Conservation (phyloP, 306 rosid species). For the Cucumis melo region DNA sequence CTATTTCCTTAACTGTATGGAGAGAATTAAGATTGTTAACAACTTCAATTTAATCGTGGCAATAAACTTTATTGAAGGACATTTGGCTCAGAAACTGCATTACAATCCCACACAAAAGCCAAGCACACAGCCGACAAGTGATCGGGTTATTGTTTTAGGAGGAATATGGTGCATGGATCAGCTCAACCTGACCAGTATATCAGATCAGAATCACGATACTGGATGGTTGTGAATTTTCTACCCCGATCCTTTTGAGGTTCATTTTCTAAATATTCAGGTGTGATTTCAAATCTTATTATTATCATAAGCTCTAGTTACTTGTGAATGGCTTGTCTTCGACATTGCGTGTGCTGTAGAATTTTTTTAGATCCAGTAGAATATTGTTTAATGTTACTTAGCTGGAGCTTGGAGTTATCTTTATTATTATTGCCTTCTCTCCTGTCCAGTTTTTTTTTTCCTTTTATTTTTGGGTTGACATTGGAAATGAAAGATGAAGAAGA, state of each 20-base stretch:
- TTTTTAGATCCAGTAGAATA: neutral
- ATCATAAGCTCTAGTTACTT: neutral
- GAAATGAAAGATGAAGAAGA: too few species aligned
- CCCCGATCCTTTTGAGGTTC: neutral
- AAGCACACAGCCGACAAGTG: constrained; percentile 46
- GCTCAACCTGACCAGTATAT: neutral
- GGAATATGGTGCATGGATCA: neutral
- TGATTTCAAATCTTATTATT: neutral
- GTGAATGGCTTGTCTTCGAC: neutral
- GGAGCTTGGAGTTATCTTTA: neutral
- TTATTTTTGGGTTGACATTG: too few species aligned
- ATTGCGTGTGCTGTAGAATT: neutral
- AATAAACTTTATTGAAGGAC: constrained; percentile 25
- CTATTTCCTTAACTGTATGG: neutral
- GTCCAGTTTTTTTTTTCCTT: neutral
- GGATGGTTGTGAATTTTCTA: constrained; percentile 6
- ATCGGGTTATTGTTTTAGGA: neutral
- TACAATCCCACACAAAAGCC: constrained; percentile 51
- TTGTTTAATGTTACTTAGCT: neutral
- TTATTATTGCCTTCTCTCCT: neutral
- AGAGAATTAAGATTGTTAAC: neutral
- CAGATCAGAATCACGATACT: neutral
- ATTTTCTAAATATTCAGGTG: neutral
- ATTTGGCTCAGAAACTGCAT: constrained; percentile 42
- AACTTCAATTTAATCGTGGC: neutral